Percentiles rank a stretch among this genome's conserved stretches.
Evolutionary conservation across 257 asterid genomes (phyloP).

Genomic region (Solanum lignicaule): DNA sequence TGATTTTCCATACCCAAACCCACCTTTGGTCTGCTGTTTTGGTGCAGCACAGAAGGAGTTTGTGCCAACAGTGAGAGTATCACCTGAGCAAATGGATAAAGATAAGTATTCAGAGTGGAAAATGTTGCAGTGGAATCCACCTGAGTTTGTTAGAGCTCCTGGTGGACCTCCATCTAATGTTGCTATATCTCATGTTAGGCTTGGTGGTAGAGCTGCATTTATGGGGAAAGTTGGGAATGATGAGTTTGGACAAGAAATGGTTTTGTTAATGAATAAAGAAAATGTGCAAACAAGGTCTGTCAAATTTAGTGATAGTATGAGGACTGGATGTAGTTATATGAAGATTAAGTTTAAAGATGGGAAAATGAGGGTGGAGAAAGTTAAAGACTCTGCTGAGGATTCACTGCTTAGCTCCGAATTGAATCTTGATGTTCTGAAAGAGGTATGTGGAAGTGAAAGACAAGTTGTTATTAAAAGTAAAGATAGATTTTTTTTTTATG

Average conservation of each 20-base stretch:
- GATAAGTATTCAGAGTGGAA: constrained; percentile 93
- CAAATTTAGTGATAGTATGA: constrained; percentile 31
- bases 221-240: constrained; percentile 84
- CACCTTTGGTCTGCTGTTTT: constrained; percentile 82
- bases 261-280: constrained; percentile 74
- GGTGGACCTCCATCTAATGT: constrained; percentile 90
- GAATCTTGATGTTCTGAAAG: constrained; percentile 80
- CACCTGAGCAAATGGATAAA: constrained; percentile 75
- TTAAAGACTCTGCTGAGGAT: constrained; percentile 72
- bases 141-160: constrained; percentile 86
- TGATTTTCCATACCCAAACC: constrained; percentile 67
- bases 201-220: constrained; percentile 94
- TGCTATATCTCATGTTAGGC: constrained; percentile 82
- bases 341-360: constrained; percentile 61
- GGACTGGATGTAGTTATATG: constrained; percentile 56
- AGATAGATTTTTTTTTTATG: background rate
- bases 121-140: constrained; percentile 96
- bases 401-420: constrained; percentile 57
- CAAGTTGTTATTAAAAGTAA: background rate
- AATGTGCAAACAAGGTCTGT: constrained; percentile 85
- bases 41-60: constrained; percentile 85
- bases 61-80: constrained; percentile 67
- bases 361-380: constrained; percentile 52
- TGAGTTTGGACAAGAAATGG: constrained; percentile 67
- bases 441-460: constrained; percentile 31